These are phyloP conservation scores for Dactylellina cionopaga DNA, from an alignment of 2,329 filamentous ascomycete species.

Conservation along the genomic window DNA sequence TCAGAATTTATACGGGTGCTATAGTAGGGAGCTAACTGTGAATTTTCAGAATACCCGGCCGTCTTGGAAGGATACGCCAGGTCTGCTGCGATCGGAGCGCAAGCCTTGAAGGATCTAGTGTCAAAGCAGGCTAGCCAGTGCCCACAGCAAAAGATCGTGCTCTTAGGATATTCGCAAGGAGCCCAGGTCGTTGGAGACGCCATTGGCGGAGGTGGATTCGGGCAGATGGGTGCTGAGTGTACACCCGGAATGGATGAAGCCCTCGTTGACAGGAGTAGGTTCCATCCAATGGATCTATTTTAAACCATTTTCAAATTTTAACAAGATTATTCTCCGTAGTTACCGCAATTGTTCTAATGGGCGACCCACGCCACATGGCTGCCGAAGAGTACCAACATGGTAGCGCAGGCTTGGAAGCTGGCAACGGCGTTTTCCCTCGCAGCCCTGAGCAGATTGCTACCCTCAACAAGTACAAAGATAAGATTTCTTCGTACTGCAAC, in stretches of 20 bases:
- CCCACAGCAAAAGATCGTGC: conserved; percentile 57
- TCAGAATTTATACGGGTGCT: too few relatives aligned
- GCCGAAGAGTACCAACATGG: conserved; percentile 54
- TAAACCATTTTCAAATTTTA: not conserved
- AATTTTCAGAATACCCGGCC: conserved; percentile 55
- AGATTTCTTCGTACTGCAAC: conserved; percentile 47
- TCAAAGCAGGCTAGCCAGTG: conserved; percentile 53
- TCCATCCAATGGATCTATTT: not conserved
- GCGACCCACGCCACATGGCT: conserved; percentile 55
- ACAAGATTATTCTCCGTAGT: conserved; percentile 10
- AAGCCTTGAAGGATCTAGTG: conserved; percentile 53
- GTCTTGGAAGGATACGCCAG: conserved; percentile 54
- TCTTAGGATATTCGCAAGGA: conserved; percentile 59
- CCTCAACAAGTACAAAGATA: conserved; percentile 26
- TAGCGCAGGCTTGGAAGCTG: conserved; percentile 28
- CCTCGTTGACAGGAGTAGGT: conserved; percentile 52
- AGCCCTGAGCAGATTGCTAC: conserved; percentile 23
- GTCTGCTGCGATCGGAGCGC: conserved; percentile 53
- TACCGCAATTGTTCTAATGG: conserved; percentile 55
- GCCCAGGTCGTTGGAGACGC: conserved; percentile 58
- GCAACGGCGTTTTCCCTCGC: conserved; percentile 54
- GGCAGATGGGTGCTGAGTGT: conserved; percentile 47
- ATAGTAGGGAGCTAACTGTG: conserved; percentile 1
- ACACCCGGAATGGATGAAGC: conserved; percentile 41
- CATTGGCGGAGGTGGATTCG: conserved; percentile 57